A percentile compares a stretch with the other conserved stretches of the same genome.
phyloP scores from a whole-genome alignment of 2,329 filamentous ascomycete genomes.

The Nemania sp. region DNA sequence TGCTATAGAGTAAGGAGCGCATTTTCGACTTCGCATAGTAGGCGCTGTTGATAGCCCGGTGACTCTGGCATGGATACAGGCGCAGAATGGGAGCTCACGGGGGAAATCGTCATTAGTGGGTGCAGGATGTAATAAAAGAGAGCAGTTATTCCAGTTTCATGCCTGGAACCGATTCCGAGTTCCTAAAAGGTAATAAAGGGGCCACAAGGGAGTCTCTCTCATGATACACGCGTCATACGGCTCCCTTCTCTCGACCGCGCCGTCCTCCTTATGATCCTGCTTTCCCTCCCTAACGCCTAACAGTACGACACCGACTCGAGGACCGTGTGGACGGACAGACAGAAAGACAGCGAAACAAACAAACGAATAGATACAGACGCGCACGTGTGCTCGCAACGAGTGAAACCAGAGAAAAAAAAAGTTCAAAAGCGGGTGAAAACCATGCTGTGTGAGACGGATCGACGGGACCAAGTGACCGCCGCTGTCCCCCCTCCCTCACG shows the following conservation, averaged over 20 bases:
- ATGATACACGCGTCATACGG: slow-evolving; percentile 23
- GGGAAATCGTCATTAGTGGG: neutral
- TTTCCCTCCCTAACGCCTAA: slow-evolving; percentile 28
- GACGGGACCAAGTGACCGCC: slow-evolving; percentile 9
- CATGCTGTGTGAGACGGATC: too few relatives aligned
- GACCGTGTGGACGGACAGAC: slow-evolving; percentile 1
- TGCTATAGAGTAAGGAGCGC: too few relatives aligned
- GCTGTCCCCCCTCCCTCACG: too few relatives aligned
- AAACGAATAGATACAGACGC: neutral
- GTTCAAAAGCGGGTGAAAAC: neutral
- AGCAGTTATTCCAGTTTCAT: neutral
- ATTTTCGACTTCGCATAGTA: too few relatives aligned
- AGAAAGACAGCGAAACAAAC: too few relatives aligned
- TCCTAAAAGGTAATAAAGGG: slow-evolving; percentile 13
- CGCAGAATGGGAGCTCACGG: neutral
- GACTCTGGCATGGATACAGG: too few relatives aligned
- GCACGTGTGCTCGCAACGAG: slow-evolving; percentile 2
- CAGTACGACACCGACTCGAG: slow-evolving; percentile 16
- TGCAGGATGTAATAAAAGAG: neutral
- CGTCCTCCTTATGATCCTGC: slow-evolving; percentile 14
- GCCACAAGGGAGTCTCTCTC: slow-evolving; percentile 10
- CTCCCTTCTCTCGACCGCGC: slow-evolving; percentile 9
- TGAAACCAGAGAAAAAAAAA: slow-evolving; percentile 5
- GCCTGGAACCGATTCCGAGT: slow-evolving; percentile 3
- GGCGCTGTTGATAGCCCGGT: too few relatives aligned